A percentile compares a stretch with the other conserved stretches of the same genome.
phyloP scores from a whole-genome alignment of 176 grass and related monocot species.

The Triticum urartu region DNA sequence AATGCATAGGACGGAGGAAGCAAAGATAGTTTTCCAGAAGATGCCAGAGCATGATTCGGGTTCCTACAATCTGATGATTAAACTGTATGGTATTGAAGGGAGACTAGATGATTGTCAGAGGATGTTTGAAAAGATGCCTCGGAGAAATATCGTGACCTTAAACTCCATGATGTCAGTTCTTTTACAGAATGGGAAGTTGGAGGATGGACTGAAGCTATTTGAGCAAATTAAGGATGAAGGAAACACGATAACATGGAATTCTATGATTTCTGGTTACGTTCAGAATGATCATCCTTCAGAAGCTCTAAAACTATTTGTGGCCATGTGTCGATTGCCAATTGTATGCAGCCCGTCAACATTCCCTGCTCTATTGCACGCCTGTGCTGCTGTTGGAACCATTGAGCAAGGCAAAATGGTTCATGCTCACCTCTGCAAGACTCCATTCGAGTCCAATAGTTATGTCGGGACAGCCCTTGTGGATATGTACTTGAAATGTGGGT shows the following conservation, averaged over 20 bases:
- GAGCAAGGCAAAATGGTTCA: constrained; percentile 64
- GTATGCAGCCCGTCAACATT: constrained; percentile 51
- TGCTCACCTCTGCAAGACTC: constrained; percentile 44
- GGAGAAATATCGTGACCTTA: constrained; percentile 51
- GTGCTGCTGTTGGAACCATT: constrained; percentile 46
- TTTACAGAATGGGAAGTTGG: constrained; percentile 44
- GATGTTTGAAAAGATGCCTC: constrained; percentile 60
- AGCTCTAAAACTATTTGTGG: constrained; percentile 50
- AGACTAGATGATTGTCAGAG: constrained; percentile 44
- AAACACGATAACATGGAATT: constrained; percentile 57
- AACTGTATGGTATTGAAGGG: constrained; percentile 36
- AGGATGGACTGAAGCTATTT: constrained; percentile 48
- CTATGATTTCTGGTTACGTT: constrained; percentile 64
- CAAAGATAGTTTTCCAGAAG: constrained; percentile 34
- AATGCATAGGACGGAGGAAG: constrained; percentile 30
- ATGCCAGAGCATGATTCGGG: constrained; percentile 45
- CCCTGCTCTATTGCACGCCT: constrained; percentile 47
- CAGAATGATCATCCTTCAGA: constrained; percentile 47
- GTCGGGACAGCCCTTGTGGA: constrained; percentile 58
- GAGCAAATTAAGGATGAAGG: constrained; percentile 51
- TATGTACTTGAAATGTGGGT: constrained; percentile 67
- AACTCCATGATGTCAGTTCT: constrained; percentile 60
- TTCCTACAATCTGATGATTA: constrained; percentile 64
- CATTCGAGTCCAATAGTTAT: constrained; percentile 45
- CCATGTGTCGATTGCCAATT: constrained; percentile 41